Conservation (phyloP, 305 asterid species). For the Coffea humblotiana region DNA sequence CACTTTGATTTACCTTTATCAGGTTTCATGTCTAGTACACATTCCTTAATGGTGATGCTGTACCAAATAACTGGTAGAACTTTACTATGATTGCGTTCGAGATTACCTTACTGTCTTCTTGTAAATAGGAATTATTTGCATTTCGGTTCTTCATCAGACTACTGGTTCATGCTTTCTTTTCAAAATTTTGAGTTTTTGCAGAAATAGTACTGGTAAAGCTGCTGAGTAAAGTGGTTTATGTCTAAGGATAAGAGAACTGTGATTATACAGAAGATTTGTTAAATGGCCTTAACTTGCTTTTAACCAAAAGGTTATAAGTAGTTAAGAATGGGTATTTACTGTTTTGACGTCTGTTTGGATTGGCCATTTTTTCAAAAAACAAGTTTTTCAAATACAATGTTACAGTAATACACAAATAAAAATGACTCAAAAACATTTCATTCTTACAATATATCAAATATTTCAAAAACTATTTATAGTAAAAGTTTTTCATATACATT, state of each 20-base stretch:
- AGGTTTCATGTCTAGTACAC: not conserved
- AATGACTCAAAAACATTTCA: too few species aligned
- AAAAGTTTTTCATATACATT: too few species aligned
- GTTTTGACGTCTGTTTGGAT: too few species aligned
- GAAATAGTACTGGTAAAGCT: not conserved
- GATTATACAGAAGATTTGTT: not conserved
- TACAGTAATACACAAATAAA: too few species aligned
- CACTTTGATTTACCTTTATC: not conserved
- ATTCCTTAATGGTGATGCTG: not conserved
- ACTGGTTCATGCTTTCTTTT: not conserved
- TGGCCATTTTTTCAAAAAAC: too few species aligned
- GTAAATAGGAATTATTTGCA: not conserved
- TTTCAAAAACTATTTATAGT: too few species aligned
- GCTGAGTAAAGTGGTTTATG: too few species aligned
- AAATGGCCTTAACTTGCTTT: not conserved
- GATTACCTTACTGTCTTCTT: not conserved
- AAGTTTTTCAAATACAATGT: too few species aligned
- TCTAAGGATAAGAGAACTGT: not conserved
- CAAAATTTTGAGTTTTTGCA: not conserved
- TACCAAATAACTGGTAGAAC: not conserved
- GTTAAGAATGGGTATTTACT: not conserved
- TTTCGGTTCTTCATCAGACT: not conserved
- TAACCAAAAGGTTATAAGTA: not conserved
- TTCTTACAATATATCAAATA: too few species aligned
- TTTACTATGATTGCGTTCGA: not conserved